Percentiles rank a stretch among this genome's conserved stretches.
phyloP scores from a whole-genome alignment of 2,329 filamentous ascomycete genomes.

The Scopulariopsis brevicaulis region DNA sequence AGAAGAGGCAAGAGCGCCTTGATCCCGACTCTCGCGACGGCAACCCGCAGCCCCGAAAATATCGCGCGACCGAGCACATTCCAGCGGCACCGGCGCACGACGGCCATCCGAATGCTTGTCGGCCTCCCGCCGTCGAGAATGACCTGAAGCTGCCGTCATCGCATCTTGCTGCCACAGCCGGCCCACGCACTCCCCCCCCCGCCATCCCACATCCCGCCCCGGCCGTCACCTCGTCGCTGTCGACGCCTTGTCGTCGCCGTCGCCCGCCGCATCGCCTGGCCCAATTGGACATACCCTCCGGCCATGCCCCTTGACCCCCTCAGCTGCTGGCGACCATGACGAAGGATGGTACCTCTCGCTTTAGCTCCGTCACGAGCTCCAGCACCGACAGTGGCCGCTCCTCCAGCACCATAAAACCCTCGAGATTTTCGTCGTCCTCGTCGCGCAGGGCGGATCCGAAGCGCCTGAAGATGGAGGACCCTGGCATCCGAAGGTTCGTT shows the following conservation, averaged over 20 bases:
- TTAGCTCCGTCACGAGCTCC: conserved; percentile 55
- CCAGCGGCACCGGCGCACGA: neutral
- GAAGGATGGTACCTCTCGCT: conserved; percentile 51
- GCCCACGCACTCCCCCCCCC: too few species aligned
- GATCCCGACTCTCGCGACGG: neutral
- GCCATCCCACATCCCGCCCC: too few species aligned
- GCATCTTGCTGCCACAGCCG: too few species aligned
- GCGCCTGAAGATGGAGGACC: conserved; percentile 29
- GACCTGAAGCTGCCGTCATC: neutral
- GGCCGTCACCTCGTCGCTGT: too few species aligned
- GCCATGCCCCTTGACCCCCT: neutral
- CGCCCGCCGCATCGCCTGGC: neutral
- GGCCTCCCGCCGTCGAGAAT: neutral
- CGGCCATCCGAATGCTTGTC: neutral
- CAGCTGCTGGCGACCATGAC: conserved; percentile 41
- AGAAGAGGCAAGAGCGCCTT: neutral
- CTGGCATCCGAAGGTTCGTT: conserved; percentile 25
- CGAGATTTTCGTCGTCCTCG: conserved; percentile 16
- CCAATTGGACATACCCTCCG: neutral
- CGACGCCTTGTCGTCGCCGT: too few species aligned
- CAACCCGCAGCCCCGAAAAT: neutral
- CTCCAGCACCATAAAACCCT: conserved; percentile 49
- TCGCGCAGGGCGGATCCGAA: conserved; percentile 13
- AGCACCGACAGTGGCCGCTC: conserved; percentile 57
- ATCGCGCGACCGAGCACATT: neutral